Percentiles rank a stretch among this genome's conserved stretches.
Conservation (phyloP, 2,329 filamentous ascomycete species). For the Mycogone perniciosa region DNA sequence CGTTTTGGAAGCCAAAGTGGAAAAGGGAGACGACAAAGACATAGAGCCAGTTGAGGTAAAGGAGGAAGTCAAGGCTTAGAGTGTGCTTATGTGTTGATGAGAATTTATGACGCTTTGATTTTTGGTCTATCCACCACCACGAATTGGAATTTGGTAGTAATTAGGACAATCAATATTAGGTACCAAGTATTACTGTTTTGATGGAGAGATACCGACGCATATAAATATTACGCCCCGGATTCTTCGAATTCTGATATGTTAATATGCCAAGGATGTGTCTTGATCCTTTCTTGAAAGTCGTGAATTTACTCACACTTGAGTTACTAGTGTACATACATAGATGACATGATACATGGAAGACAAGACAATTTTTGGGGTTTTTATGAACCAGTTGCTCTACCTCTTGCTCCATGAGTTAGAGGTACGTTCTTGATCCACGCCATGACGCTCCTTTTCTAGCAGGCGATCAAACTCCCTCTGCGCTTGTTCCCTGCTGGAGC, state of each 20-base stretch:
- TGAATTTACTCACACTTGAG: not conserved
- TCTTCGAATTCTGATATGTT: no score
- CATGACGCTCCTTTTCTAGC: constrained; percentile 38
- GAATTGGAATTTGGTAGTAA: no score
- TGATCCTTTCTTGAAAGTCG: no score
- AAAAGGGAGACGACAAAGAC: constrained; percentile 27
- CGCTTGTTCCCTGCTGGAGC: constrained; percentile 37
- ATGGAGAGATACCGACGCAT: no score
- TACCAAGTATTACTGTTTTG: no score
- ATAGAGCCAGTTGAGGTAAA: constrained; percentile 31
- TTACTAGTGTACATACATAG: not conserved
- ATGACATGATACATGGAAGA: not conserved
- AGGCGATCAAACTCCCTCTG: constrained; percentile 47
- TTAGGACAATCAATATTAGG: no score
- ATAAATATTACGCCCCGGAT: no score
- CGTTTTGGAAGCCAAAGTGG: constrained; percentile 33
- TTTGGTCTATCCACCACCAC: not conserved
- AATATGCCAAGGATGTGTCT: no score
- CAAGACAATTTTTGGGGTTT: not conserved
- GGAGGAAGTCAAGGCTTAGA: constrained; percentile 21
- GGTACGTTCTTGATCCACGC: constrained; percentile 21
- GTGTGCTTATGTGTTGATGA: not conserved
- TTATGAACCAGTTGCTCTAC: constrained; percentile 5
- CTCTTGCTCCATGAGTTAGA: constrained; percentile 20
- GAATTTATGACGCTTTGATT: not conserved